These are phyloP conservation scores for Globisporangium polare DNA, from an alignment of 352 stramenopile genomes.

Conservation along the genomic window DNA sequence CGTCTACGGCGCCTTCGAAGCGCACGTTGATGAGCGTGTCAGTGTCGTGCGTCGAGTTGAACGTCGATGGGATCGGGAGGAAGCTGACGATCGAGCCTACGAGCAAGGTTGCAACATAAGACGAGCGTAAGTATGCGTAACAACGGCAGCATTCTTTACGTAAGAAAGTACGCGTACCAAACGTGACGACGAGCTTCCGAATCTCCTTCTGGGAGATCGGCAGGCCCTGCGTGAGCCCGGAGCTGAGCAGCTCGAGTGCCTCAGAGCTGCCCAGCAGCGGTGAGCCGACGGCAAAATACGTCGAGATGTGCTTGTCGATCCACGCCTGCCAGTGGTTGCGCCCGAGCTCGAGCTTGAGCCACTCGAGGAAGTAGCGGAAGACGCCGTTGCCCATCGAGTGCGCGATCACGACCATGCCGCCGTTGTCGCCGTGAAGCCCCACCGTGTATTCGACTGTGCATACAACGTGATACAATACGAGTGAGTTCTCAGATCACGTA, in stretches of 20 bases:
- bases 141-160: not conserved
- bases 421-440: slow-evolving; percentile 33
- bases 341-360: slow-evolving; percentile 73
- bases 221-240: slow-evolving; percentile 57
- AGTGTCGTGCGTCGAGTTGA: slow-evolving; percentile 43
- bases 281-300: slow-evolving; percentile 73
- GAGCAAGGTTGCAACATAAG: not conserved
- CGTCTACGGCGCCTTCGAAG: slow-evolving; percentile 21
- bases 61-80: slow-evolving; percentile 54
- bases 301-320: slow-evolving; percentile 71
- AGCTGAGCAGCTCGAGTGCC: slow-evolving; percentile 62
- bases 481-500: not conserved
- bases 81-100: slow-evolving; percentile 73
- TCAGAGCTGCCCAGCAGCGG: slow-evolving; percentile 69
- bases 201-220: slow-evolving; percentile 65
- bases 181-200: slow-evolving; percentile 66
- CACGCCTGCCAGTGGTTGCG: slow-evolving; percentile 67
- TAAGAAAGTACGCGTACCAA: slow-evolving; percentile 30
- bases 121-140: not conserved
- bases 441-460: slow-evolving; percentile 59
- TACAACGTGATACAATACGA: slow-evolving; percentile 3
- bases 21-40: slow-evolving; percentile 54
- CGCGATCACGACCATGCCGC: slow-evolving; percentile 67
- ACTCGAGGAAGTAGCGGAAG: slow-evolving; percentile 81
- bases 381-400: slow-evolving; percentile 82